Evolutionary conservation across 495 filamentous ascomycete species (phyloP).

Genomic region (Aspergillus leporis): DNA sequence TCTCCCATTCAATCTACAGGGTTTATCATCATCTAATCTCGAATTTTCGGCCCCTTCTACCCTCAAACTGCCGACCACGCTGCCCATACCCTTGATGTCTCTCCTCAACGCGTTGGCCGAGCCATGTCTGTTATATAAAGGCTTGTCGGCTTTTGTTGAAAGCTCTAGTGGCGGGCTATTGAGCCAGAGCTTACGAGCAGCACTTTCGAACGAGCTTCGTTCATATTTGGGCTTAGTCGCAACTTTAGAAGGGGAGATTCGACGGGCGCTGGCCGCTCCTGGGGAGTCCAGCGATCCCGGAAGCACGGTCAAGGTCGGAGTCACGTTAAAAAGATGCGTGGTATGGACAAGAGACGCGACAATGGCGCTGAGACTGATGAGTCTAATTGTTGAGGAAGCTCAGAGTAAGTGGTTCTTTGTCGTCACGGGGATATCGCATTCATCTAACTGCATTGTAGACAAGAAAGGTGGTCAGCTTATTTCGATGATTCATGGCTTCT

Average conservation of each 20-base stretch:
- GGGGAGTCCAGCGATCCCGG: slow-evolving; percentile 64
- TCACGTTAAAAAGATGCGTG: slow-evolving; percentile 92
- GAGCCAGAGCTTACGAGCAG: slow-evolving; percentile 91
- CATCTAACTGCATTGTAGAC: slow-evolving; percentile 37
- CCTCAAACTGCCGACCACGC: slow-evolving; percentile 70
- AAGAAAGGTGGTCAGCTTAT: slow-evolving; percentile 94
- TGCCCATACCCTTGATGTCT: slow-evolving; percentile 83
- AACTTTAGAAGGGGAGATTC: slow-evolving; percentile 90
- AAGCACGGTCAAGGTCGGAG: slow-evolving; percentile 79
- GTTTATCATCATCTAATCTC: slow-evolving; percentile 81
- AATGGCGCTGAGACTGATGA: slow-evolving; percentile 94
- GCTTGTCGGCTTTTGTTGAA: slow-evolving; percentile 77
- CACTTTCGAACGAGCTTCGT: slow-evolving; percentile 79
- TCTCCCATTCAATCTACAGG: slow-evolving; percentile 92
- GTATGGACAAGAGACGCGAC: slow-evolving; percentile 98
- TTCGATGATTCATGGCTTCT: slow-evolving; percentile 89
- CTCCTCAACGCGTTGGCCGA: slow-evolving; percentile 89
- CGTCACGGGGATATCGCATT: background rate
- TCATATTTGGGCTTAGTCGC: slow-evolving; percentile 93
- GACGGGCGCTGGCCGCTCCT: slow-evolving; percentile 67
- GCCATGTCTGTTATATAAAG: slow-evolving; percentile 85
- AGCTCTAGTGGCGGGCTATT: slow-evolving; percentile 70
- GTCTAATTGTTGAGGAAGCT: slow-evolving; percentile 87
- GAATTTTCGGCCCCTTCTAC: slow-evolving; percentile 66
- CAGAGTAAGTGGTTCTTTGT: slow-evolving; percentile 52